Percentiles rank a stretch among this genome's conserved stretches.
Conservation (phyloP, 306 rosid species). For the Argentina anserina region DNA sequence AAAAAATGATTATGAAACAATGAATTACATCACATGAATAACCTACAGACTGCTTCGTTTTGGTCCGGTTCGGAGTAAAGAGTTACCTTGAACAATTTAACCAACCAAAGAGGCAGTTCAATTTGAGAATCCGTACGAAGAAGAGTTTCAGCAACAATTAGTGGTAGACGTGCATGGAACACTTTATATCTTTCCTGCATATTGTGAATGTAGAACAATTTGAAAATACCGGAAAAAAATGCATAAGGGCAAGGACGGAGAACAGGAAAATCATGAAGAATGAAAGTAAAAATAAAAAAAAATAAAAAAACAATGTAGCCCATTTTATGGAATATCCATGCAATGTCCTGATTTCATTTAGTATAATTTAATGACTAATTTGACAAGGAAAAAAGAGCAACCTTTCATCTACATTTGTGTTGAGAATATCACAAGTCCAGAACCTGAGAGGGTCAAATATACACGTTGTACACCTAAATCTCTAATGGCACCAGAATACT, state of each 20-base stretch:
- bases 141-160: slow-evolving; percentile 84
- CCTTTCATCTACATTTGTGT: background rate
- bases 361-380: background rate
- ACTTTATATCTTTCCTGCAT: slow-evolving; percentile 73
- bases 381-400: background rate
- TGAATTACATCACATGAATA: background rate
- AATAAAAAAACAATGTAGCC: background rate
- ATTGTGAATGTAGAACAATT: slow-evolving; percentile 15
- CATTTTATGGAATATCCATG: too few relatives aligned
- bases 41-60: background rate
- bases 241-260: background rate
- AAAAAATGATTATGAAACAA: background rate
- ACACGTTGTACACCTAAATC: background rate
- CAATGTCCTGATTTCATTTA: background rate
- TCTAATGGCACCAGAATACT: background rate
- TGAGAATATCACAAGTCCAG: background rate
- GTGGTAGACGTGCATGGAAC: slow-evolving; percentile 73
- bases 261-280: background rate
- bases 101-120: slow-evolving; percentile 91
- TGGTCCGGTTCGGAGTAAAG: slow-evolving; percentile 14
- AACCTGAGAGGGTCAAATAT: background rate
- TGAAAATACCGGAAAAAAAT: slow-evolving; percentile 6
- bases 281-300: background rate
- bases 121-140: slow-evolving; percentile 74
- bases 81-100: slow-evolving; percentile 86